Evolutionary conservation across 495 filamentous ascomycete species (phyloP).

Genomic region (Talaromyces stipitatus): DNA sequence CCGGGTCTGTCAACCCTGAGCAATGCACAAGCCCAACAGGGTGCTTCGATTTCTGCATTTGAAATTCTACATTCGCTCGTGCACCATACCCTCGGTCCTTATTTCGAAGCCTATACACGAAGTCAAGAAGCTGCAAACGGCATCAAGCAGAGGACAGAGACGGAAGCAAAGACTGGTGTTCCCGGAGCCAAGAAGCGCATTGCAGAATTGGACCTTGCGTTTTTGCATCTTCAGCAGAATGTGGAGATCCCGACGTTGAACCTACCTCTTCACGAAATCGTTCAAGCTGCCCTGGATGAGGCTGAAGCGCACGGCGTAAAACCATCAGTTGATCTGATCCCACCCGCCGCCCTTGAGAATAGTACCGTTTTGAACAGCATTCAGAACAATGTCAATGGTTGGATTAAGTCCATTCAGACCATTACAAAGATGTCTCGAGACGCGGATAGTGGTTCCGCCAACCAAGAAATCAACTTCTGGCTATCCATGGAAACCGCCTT

Average conservation of each 20-base stretch:
- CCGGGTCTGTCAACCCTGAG: constrained; percentile 65
- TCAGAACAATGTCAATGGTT: constrained; percentile 86
- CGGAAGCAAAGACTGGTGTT: constrained; percentile 86
- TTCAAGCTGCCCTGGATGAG: constrained; percentile 73
- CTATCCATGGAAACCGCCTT: constrained; percentile 87
- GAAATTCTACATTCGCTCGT: constrained; percentile 84
- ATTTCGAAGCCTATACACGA: constrained; percentile 91
- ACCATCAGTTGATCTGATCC: constrained; percentile 69
- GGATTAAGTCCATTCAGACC: constrained; percentile 97
- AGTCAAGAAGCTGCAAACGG: constrained; percentile 62
- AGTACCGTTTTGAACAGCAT: constrained; percentile 89
- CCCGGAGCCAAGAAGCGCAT: constrained; percentile 94
- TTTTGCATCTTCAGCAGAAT: constrained; percentile 91
- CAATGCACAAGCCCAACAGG: constrained; percentile 56
- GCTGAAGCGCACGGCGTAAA: constrained; percentile 57
- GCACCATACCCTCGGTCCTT: constrained; percentile 80
- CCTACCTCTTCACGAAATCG: constrained; percentile 75
- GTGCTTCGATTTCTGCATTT: constrained; percentile 70
- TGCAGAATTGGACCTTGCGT: constrained; percentile 82
- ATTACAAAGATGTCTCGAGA: constrained; percentile 92
- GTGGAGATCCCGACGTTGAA: constrained; percentile 91
- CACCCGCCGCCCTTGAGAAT: constrained; percentile 62
- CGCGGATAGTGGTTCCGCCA: constrained; percentile 78
- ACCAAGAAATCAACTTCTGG: constrained; percentile 98
- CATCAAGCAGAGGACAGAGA: constrained; percentile 63